These are phyloP conservation scores for Colletotrichum lini DNA, from an alignment of 2,329 filamentous ascomycete genomes.

Conservation along the genomic window DNA sequence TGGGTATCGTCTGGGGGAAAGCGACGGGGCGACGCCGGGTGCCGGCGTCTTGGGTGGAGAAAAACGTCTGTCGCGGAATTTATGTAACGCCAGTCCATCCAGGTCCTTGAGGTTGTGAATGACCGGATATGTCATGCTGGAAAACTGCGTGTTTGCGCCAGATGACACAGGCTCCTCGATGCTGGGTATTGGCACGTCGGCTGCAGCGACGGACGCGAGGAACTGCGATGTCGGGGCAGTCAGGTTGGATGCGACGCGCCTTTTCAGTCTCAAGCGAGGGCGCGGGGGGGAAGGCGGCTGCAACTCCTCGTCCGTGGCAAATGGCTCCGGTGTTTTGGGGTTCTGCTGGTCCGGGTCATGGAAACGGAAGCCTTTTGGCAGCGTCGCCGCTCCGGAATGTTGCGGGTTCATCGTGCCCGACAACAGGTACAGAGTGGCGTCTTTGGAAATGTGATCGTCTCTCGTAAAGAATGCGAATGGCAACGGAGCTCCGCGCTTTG, in stretches of 20 bases:
- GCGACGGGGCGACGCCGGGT: slow-evolving; percentile 60
- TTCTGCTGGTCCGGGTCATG: slow-evolving; percentile 52
- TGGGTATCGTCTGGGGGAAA: slow-evolving; percentile 65
- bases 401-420: slow-evolving; percentile 60
- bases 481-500: slow-evolving; percentile 8
- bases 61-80: slow-evolving; percentile 58
- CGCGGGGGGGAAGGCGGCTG: slow-evolving; percentile 65
- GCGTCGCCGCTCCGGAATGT: slow-evolving; percentile 60
- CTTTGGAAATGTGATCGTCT: slow-evolving; percentile 44
- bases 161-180: slow-evolving; percentile 69
- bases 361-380: slow-evolving; percentile 60
- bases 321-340: slow-evolving; percentile 69
- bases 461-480: slow-evolving; percentile 22
- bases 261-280: slow-evolving; percentile 69
- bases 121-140: slow-evolving; percentile 51
- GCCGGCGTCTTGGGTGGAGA: slow-evolving; percentile 74
- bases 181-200: slow-evolving; percentile 75
- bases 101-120: slow-evolving; percentile 54
- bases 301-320: slow-evolving; percentile 51
- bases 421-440: slow-evolving; percentile 16
- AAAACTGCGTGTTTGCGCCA: slow-evolving; percentile 60
- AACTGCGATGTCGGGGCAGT: slow-evolving; percentile 75
- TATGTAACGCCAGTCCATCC: slow-evolving; percentile 50
- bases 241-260: slow-evolving; percentile 67
- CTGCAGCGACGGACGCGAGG: slow-evolving; percentile 76